These are phyloP conservation scores for Kluyveromyces marxianus DNA, from an alignment of 1,139 yeast genomes.

Conservation along the genomic window DNA sequence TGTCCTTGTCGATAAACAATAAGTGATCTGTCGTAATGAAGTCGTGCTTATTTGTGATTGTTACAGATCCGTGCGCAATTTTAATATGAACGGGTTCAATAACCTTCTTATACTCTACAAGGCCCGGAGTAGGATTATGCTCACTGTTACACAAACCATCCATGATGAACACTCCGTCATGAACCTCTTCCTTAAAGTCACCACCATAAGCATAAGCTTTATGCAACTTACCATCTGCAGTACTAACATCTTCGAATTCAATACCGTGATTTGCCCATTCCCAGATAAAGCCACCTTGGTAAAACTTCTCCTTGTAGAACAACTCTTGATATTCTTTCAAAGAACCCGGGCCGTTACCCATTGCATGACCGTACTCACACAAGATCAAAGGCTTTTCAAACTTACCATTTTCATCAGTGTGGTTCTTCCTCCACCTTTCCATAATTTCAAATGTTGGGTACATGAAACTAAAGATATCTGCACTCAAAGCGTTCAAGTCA, in stretches of 20 bases:
- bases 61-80: neutral
- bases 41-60: conserved; percentile 2
- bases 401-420: conserved; percentile 1
- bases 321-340: conserved; percentile 3
- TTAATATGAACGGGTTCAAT: conserved; percentile 2
- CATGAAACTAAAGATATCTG: conserved; percentile 3
- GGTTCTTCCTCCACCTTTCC: conserved; percentile 3
- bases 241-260: neutral
- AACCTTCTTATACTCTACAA: conserved; percentile 1
- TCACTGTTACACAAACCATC: conserved; percentile 2
- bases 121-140: conserved; percentile 3
- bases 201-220: conserved; percentile 5
- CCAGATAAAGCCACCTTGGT: conserved; percentile 5
- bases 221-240: neutral
- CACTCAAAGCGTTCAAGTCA: conserved; percentile 3
- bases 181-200: conserved; percentile 3
- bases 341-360: conserved; percentile 4
- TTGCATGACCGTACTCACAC: conserved; percentile 4
- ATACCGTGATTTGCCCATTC: conserved; percentile 6
- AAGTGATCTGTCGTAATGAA: conserved; percentile 1
- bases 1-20: neutral
- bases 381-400: conserved; percentile 4
- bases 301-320: conserved; percentile 1
- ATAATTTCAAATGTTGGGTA: conserved; percentile 2
- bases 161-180: conserved; percentile 4